Base-by-base conservation (phyloP, 331 rosid genomes). In the Quercus lobata region DNA sequence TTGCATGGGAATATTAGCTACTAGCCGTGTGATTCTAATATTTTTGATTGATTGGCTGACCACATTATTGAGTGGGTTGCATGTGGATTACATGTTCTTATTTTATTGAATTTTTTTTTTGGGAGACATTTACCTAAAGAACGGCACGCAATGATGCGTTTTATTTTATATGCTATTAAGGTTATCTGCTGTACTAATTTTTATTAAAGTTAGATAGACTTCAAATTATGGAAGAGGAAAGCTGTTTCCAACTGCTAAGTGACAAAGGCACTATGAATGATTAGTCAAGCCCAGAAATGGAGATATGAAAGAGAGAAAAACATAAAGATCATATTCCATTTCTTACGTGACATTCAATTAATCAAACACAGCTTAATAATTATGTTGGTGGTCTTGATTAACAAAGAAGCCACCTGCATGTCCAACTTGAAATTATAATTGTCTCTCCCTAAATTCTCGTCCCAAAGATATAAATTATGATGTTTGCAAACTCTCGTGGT, bases 1-100 rank as follows among this genome's bases (percentile, higher is more conserved):
- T 56, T 56, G 54, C 54, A 10, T 49, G 11, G 30, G 57, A 27
- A 16, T 35, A 32, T 41, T 41, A 41, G 12, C 46, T 76, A 12
- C 24, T 1, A 34, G 27, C 80, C 84, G 58, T 78, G 57, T 27
- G 88, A 78, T 83, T 46, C 35, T 22, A 6, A 17, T 32, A 37
- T 57, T 10, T 37, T 14, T 49, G 54, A 49, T 49, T 49, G 54
- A 76, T 79, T 69, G 46, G 29, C 35, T 69, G 73, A 80, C 74
- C 73, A 74, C 71, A 18, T 18, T 73, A 44, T 82, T 34, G 46
- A 78, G 83, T 87, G 87, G 79, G 77, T 19, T 62, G 85, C 88
- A 84, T 84, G 87, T 84, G 87, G 82, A 80, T 77, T 76, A 77
- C 85, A 83, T 84, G 78, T 82, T 84, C 85, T 34, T 71, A 52